Evolutionary conservation across 2,329 filamentous ascomycete genomes (phyloP), one percentile per base, ranked within the genome.

Genomic region (Dissoconium aciculare): DNA sequence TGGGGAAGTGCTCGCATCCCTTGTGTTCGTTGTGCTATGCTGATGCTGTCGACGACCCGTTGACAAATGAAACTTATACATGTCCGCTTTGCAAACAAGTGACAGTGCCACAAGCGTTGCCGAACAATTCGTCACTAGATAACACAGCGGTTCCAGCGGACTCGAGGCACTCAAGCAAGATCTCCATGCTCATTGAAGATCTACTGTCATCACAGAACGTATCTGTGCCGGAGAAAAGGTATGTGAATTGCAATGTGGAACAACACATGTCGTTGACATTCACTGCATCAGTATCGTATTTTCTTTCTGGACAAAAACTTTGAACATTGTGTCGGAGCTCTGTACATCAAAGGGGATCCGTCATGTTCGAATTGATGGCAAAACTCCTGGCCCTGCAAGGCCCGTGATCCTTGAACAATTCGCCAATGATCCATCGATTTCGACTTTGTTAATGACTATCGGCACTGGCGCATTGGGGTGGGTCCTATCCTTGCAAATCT

Each of bases 381-480:
- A 23, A 11, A 27, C 28, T n/a, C 28, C 35, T 15, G 23, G 25
- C 5, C 21, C 30, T 11, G 27, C 25, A 13, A 24, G 36, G 14
- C 17, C 28, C 12, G 17, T 11, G 16, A 31, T 35, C 14, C 29
- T 38, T 5, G 16, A 28, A 5, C 11, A 31, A 10, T 38, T 38
- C 25, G 31, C 26, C 9, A 23, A 25, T 26, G 26, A 28, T 4
- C 19, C 30, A n/a, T 30, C 31, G 5, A 17, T 33, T 12, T 30
- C 27, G 11, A 28, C 30, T 1, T 17, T 38, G 5, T 26, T 38
- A 11, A 36, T 38, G 30, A 36, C 36, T 8, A 33, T 35, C 15
- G 33, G 36, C 5, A 36, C 36, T 11, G 36, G 36, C 3, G 33
- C 33, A 5, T 21, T 35, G 3, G 36, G 37, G 30, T 32, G 25